phyloP scores from a whole-genome alignment of 257 asterid genomes.

The Primulina tabacum region DNA sequence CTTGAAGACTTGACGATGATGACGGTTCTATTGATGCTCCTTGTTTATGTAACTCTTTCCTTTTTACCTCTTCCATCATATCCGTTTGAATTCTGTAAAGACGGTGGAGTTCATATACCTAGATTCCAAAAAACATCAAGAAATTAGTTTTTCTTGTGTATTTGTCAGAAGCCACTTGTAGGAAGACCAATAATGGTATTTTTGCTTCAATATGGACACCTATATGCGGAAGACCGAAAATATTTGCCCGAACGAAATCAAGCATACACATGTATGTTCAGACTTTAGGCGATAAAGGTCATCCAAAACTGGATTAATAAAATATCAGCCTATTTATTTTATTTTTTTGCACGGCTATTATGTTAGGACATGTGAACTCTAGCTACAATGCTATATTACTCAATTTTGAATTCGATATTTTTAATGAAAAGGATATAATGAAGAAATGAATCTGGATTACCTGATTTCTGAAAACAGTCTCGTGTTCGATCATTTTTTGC shows the following conservation, averaged over 20 bases:
- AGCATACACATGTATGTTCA: no score
- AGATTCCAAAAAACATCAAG: conserved; percentile 7
- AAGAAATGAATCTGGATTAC: conserved; percentile 34
- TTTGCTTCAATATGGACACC: not conserved
- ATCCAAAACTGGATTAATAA: not conserved
- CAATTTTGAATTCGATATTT: not conserved
- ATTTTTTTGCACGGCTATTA: not conserved
- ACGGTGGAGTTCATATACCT: conserved; percentile 91
- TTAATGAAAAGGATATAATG: conserved; percentile 5
- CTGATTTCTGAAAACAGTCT: conserved; percentile 79
- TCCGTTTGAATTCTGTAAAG: conserved; percentile 61
- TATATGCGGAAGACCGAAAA: not conserved
- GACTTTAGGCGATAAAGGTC: not conserved
- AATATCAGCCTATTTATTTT: no score
- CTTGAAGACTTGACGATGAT: conserved; percentile 66
- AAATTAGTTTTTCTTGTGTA: not conserved
- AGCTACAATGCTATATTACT: no score
- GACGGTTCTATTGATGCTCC: conserved; percentile 69
- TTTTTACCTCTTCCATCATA: conserved; percentile 34
- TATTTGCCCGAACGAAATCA: not conserved
- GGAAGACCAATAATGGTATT: not conserved
- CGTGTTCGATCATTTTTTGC: conserved; percentile 94
- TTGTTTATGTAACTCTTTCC: conserved; percentile 39
- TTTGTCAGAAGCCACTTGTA: no score
- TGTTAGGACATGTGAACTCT: not conserved